Conservation (phyloP, 2,329 filamentous ascomycete species). For the Didymella keratinophila region DNA sequence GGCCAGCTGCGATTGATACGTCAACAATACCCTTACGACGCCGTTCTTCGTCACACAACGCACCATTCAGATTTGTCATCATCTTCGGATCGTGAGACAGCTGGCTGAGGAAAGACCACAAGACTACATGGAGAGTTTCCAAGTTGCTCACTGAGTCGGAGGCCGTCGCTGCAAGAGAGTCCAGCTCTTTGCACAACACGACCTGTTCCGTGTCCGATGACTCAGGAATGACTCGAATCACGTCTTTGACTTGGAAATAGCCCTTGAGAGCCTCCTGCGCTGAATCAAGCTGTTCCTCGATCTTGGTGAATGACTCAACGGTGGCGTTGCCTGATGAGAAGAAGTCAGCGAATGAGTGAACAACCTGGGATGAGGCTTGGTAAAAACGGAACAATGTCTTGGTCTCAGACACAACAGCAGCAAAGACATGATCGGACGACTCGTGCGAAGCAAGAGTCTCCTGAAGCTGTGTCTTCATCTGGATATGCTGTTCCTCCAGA, state of each 20-base stretch:
- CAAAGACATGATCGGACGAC: background rate
- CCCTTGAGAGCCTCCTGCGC: slow-evolving; percentile 9
- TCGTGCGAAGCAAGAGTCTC: background rate
- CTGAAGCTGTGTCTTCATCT: background rate
- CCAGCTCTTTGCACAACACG: slow-evolving; percentile 6
- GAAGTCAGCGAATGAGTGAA: background rate
- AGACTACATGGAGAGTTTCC: background rate
- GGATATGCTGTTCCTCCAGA: slow-evolving; percentile 5
- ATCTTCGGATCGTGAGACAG: slow-evolving; percentile 17
- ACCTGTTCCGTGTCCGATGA: background rate
- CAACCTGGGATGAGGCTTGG: background rate
- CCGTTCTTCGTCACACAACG: slow-evolving; percentile 1
- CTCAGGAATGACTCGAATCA: slow-evolving; percentile 1
- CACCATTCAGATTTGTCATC: slow-evolving; percentile 8
- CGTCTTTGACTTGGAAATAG: background rate
- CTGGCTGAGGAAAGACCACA: slow-evolving; percentile 9
- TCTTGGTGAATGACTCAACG: background rate
- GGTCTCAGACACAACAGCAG: slow-evolving; percentile 5
- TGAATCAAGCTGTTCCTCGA: slow-evolving; percentile 3
- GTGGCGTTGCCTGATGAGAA: background rate
- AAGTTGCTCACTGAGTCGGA: slow-evolving; percentile 3
- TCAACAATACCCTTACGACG: background rate
- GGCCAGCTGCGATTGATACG: background rate
- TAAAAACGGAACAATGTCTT: slow-evolving; percentile 15
- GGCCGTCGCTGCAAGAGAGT: slow-evolving; percentile 3